These are phyloP conservation scores for Carex kokanica DNA, from an alignment of 176 grass and related monocot species.

Conservation along the genomic window DNA sequence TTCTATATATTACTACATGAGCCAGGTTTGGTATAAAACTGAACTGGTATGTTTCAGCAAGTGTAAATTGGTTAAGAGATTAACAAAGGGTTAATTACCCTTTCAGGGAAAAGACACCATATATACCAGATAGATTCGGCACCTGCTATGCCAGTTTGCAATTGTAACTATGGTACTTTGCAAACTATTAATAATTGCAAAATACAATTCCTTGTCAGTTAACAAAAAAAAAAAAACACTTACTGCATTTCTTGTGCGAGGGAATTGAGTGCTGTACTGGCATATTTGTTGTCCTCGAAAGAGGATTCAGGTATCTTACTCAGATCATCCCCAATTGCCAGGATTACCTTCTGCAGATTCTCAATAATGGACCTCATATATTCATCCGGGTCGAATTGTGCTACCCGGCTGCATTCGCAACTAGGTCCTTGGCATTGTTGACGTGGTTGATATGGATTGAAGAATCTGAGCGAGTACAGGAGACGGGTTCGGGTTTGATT, in stretches of 20 bases:
- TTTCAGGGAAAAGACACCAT: not conserved
- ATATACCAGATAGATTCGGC: constrained; percentile 11
- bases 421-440: constrained; percentile 62
- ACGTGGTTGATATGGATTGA: constrained; percentile 56
- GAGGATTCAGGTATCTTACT: constrained; percentile 45
- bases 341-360: constrained; percentile 62
- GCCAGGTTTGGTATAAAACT: not conserved
- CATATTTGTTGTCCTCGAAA: constrained; percentile 41
- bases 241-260: constrained; percentile 36
- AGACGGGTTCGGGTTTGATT: constrained; percentile 22
- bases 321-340: constrained; percentile 53
- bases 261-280: not conserved
- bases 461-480: constrained; percentile 26
- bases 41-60: not conserved
- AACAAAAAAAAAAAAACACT: not conserved
- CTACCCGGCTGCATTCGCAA: constrained; percentile 38
- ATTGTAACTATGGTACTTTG: constrained; percentile 14
- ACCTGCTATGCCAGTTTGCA: constrained; percentile 16
- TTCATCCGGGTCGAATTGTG: constrained; percentile 40
- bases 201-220: not conserved
- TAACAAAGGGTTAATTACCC: not conserved
- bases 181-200: not conserved
- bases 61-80: not conserved
- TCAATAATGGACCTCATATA: constrained; percentile 46
- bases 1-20: not conserved